Evolutionary conservation across 2,329 filamentous ascomycete species (phyloP).

Genomic region (Cordyceps cateniannulata): DNA sequence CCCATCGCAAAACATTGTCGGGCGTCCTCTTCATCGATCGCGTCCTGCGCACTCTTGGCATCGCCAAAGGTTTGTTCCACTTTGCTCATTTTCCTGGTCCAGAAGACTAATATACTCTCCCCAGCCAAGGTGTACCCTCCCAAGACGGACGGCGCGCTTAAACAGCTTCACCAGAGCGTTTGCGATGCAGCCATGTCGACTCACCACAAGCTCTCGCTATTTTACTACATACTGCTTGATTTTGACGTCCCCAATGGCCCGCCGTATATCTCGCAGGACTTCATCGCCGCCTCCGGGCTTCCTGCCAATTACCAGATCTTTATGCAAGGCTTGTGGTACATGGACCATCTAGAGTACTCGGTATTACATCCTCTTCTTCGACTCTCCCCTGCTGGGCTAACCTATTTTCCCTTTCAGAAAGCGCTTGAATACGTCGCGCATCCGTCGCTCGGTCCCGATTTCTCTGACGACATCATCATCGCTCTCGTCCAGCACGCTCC

Average conservation of each 20-base stretch:
- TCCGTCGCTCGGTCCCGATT: constrained; percentile 72
- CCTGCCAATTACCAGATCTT: constrained; percentile 73
- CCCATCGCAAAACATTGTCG: constrained; percentile 59
- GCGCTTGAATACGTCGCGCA: constrained; percentile 73
- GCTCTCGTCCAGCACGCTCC: constrained; percentile 57
- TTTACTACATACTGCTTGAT: constrained; percentile 80
- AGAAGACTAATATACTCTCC: background rate
- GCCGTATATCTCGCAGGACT: constrained; percentile 45
- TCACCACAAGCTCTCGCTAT: constrained; percentile 74
- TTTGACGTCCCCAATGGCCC: constrained; percentile 50
- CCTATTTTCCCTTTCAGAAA: constrained; percentile 31
- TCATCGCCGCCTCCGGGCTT: constrained; percentile 58
- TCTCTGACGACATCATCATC: constrained; percentile 74
- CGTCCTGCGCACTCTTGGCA: constrained; percentile 62
- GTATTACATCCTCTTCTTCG: constrained; percentile 29
- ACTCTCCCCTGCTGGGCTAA: constrained; percentile 16
- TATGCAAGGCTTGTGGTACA: constrained; percentile 74
- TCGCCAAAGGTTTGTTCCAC: constrained; percentile 54
- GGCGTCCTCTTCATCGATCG: constrained; percentile 75
- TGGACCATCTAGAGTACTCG: constrained; percentile 66
- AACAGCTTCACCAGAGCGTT: constrained; percentile 64
- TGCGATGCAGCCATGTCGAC: constrained; percentile 56
- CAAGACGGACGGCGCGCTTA: constrained; percentile 59
- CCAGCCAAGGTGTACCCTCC: constrained; percentile 67
- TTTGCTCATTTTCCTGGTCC: no score